phyloP scores from a whole-genome alignment of 371 early-diverging fungal species.

The Mucor saturninus region DNA sequence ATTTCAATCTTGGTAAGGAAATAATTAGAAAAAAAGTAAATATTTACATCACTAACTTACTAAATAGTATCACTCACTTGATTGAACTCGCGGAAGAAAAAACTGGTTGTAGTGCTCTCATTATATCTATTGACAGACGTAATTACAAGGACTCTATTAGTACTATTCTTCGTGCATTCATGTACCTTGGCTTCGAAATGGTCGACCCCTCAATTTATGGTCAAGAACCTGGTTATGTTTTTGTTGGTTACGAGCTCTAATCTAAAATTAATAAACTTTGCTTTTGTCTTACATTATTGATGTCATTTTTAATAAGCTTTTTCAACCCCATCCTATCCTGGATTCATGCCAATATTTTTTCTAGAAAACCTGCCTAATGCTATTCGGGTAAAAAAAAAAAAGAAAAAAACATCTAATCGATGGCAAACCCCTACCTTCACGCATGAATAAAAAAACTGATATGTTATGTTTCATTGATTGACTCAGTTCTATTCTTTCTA shows the following conservation, averaged over 20 bases:
- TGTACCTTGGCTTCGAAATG: slow-evolving; percentile 70
- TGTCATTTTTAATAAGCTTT: neutral
- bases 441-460: neutral
- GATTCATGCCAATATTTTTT: too few species aligned
- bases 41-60: neutral
- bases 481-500: neutral
- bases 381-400: neutral
- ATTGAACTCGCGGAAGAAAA: slow-evolving; percentile 58
- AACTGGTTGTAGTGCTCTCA: slow-evolving; percentile 44
- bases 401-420: neutral
- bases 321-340: neutral
- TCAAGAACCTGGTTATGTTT: slow-evolving; percentile 53
- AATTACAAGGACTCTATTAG: slow-evolving; percentile 30
- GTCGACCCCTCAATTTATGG: slow-evolving; percentile 58
- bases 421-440: too few species aligned
- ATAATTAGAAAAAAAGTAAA: neutral
- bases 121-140: slow-evolving; percentile 41
- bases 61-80: slow-evolving; percentile 45
- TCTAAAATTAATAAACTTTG: neutral
- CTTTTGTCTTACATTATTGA: neutral
- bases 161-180: slow-evolving; percentile 56
- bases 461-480: slow-evolving; percentile 10
- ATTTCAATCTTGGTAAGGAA: slow-evolving; percentile 48
- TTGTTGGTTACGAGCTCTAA: slow-evolving; percentile 61
- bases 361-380: too few species aligned